phyloP scores from a whole-genome alignment of 1,284 basidiomycete species.

The Wallemia ichthyophaga region DNA sequence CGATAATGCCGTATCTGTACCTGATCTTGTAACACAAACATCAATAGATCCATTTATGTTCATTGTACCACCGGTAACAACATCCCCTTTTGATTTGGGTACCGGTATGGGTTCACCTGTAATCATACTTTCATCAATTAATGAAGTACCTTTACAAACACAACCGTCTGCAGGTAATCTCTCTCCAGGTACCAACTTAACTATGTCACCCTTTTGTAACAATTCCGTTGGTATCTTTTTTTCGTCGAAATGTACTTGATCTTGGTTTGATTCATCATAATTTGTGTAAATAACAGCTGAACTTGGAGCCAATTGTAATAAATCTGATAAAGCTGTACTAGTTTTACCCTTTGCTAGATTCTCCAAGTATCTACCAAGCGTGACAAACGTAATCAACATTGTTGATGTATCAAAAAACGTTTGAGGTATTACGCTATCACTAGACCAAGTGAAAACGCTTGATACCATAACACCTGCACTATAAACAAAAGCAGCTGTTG shows the following conservation, averaged over 20 bases:
- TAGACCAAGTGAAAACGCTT: conserved; percentile 22
- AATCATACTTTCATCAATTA: conserved; percentile 83
- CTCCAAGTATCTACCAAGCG: conserved; percentile 78
- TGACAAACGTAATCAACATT: conserved; percentile 94
- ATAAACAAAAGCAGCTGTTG: conserved; percentile 74
- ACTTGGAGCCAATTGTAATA: conserved; percentile 77
- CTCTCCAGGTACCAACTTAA: conserved; percentile 87
- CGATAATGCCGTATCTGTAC: conserved; percentile 75
- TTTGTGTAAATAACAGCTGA: conserved; percentile 77
- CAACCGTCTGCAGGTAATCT: conserved; percentile 87
- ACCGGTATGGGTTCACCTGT: conserved; percentile 88
- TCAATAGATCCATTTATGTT: conserved; percentile 89
- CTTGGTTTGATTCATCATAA: conserved; percentile 24
- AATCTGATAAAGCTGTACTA: conserved; percentile 74
- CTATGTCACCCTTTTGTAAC: conserved; percentile 69
- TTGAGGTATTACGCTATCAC: conserved; percentile 15
- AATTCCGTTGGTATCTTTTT: conserved; percentile 81
- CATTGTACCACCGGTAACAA: conserved; percentile 83
- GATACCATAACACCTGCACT: conserved; percentile 42
- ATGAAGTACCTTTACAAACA: conserved; percentile 54
- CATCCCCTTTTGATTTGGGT: conserved; percentile 46
- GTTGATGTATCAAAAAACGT: conserved; percentile 97
- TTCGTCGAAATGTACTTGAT: conserved; percentile 34
- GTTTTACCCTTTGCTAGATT: conserved; percentile 93
- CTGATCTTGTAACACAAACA: conserved; percentile 77